These are phyloP conservation scores for Tolypocladium guangdongense DNA, from an alignment of 2,329 filamentous ascomycete genomes.

Conservation along the genomic window DNA sequence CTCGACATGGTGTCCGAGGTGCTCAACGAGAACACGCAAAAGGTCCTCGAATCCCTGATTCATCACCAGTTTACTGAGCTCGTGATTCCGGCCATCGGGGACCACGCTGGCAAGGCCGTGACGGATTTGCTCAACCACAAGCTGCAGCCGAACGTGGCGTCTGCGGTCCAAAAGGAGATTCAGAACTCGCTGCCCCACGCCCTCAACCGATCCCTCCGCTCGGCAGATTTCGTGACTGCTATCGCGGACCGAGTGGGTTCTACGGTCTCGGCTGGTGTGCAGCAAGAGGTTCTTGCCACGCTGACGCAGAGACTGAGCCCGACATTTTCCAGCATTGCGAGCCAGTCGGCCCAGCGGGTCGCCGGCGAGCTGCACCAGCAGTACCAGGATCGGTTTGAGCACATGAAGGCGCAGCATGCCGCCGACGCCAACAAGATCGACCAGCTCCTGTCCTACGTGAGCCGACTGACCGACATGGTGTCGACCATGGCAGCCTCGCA, in stretches of 20 bases:
- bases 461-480: conserved; percentile 56
- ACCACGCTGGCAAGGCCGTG: conserved; percentile 56
- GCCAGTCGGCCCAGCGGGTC: conserved; percentile 56
- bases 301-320: conserved; percentile 56
- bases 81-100: conserved; percentile 64
- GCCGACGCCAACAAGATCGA: conserved; percentile 56
- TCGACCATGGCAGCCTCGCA: conserved; percentile 59
- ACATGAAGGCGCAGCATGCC: conserved; percentile 37
- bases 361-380: conserved; percentile 57
- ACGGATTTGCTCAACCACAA: conserved; percentile 60
- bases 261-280: conserved; percentile 55
- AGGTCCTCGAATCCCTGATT: conserved; percentile 67
- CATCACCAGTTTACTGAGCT: conserved; percentile 62
- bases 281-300: conserved; percentile 53
- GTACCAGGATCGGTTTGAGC: conserved; percentile 38
- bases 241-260: conserved; percentile 60
- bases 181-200: conserved; percentile 60
- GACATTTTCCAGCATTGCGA: conserved; percentile 52
- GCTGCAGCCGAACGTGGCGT: conserved; percentile 55
- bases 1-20: conserved; percentile 49
- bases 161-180: conserved; percentile 61
- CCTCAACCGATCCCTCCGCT: conserved; percentile 44
- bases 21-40: conserved; percentile 53
- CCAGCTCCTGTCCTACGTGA: conserved; percentile 57
- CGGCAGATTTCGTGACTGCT: conserved; percentile 59